phyloP scores from a whole-genome alignment of 2,329 filamentous ascomycete species.

The Beauveria sp. region DNA sequence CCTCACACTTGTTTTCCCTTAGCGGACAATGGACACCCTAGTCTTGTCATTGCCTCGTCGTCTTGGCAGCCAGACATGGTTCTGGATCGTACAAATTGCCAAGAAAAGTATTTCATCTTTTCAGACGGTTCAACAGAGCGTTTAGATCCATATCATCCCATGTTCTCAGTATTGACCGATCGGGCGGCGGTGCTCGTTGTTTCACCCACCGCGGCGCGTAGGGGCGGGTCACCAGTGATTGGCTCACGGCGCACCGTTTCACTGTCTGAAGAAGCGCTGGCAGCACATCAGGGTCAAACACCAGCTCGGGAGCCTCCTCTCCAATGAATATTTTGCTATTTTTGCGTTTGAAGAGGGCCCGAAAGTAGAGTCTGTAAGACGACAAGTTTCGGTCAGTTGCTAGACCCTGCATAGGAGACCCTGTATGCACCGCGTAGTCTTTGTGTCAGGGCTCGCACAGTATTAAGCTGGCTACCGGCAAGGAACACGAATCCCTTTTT shows the following conservation, averaged over 20 bases:
- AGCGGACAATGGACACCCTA: neutral
- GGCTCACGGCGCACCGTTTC: conserved; percentile 5
- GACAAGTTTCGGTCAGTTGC: neutral
- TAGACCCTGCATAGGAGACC: neutral
- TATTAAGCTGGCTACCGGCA: neutral
- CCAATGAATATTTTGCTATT: neutral
- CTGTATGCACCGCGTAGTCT: neutral
- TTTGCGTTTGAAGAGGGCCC: neutral
- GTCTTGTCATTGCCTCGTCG: neutral
- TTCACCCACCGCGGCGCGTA: conserved; percentile 8
- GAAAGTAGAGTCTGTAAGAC: neutral
- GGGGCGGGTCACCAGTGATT: neutral
- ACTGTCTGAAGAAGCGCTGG: conserved; percentile 4
- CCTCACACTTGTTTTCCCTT: neutral
- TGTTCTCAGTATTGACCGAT: neutral
- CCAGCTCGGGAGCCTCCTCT: neutral
- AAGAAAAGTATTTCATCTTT: neutral
- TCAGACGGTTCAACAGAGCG: no score
- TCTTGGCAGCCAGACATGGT: neutral
- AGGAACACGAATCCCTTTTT: neutral
- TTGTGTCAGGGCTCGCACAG: neutral
- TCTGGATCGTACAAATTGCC: neutral
- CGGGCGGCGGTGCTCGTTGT: neutral
- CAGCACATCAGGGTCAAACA: conserved; percentile 2
- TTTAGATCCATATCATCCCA: neutral